phyloP scores from a whole-genome alignment of 805 yeast species.

The Candida coleopterorum region DNA sequence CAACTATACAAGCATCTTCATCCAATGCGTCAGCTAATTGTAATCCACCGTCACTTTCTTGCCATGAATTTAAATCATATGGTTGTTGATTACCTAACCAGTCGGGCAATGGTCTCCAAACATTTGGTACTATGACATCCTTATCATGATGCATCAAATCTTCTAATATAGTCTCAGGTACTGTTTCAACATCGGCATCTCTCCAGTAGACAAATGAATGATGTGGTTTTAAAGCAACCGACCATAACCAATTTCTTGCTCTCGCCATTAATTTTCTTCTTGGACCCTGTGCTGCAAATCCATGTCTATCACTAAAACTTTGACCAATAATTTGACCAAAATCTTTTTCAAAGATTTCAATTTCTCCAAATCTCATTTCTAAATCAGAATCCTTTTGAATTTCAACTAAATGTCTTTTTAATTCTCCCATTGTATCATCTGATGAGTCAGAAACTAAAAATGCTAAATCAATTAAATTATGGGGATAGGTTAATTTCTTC shows the following conservation, averaged over 20 bases:
- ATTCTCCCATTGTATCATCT: conserved; percentile 76
- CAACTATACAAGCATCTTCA: conserved; percentile 95
- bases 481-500: conserved; percentile 80
- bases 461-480: conserved; percentile 73
- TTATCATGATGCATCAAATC: conserved; percentile 88
- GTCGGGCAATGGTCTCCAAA: conserved; percentile 86
- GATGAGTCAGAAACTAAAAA: conserved; percentile 87
- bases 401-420: conserved; percentile 51
- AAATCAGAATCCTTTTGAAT: conserved; percentile 65
- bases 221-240: conserved; percentile 83
- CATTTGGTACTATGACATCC: conserved; percentile 93
- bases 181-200: conserved; percentile 94
- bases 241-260: conserved; percentile 90
- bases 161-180: conserved; percentile 79
- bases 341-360: conserved; percentile 86
- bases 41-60: conserved; percentile 76
- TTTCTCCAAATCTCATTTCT: conserved; percentile 68
- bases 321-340: conserved; percentile 94
- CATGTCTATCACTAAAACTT: conserved; percentile 88
- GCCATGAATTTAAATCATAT: conserved; percentile 82
- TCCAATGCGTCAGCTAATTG: conserved; percentile 71
- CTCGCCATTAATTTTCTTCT: conserved; percentile 93
- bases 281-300: conserved; percentile 94
- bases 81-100: conserved; percentile 85
- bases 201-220: conserved; percentile 98